phyloP scores from a whole-genome alignment of 495 filamentous ascomycete species.

The Melanomma pulvis-pyrius region DNA sequence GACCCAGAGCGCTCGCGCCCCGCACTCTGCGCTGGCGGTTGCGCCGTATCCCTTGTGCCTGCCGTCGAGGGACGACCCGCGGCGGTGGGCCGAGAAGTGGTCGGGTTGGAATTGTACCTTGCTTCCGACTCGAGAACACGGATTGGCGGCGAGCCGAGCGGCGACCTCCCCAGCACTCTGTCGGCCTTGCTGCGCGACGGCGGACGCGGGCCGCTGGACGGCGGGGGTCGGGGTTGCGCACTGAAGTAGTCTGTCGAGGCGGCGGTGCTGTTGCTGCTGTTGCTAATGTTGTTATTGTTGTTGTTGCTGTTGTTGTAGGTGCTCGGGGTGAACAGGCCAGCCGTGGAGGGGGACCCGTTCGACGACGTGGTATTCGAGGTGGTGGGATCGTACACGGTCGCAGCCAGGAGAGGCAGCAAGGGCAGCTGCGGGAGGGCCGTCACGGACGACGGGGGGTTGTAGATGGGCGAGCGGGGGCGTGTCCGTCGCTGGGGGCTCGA shows the following conservation, averaged over 20 bases:
- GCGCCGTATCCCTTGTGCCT: slow-evolving; percentile 8
- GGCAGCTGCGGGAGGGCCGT: slow-evolving; percentile 41
- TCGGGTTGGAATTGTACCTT: slow-evolving; percentile 25
- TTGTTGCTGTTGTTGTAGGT: slow-evolving; percentile 11
- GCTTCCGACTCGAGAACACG: slow-evolving; percentile 35
- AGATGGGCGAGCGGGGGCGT: slow-evolving; percentile 35
- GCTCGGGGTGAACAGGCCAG: slow-evolving; percentile 29
- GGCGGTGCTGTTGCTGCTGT: slow-evolving; percentile 13
- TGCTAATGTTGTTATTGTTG: too few species aligned
- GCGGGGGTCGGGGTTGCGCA: slow-evolving; percentile 12
- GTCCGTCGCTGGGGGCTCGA: slow-evolving; percentile 38
- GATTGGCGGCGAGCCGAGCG: slow-evolving; percentile 35
- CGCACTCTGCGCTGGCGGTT: slow-evolving; percentile 15
- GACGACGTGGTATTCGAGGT: slow-evolving; percentile 34
- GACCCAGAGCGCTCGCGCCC: slow-evolving; percentile 24
- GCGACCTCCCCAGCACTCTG: slow-evolving; percentile 23
- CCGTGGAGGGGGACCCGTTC: slow-evolving; percentile 27
- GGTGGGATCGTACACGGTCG: slow-evolving; percentile 43
- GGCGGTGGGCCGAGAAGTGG: slow-evolving; percentile 16
- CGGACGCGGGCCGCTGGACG: slow-evolving; percentile 17
- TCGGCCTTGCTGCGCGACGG: slow-evolving; percentile 30
- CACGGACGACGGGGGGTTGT: slow-evolving; percentile 33
- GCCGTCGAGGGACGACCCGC: slow-evolving; percentile 15
- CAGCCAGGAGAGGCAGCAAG: slow-evolving; percentile 35
- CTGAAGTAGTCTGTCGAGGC: slow-evolving; percentile 35